A percentile compares a stretch with the other conserved stretches of the same genome.
phyloP scores from a whole-genome alignment of 2,329 filamentous ascomycete genomes.

The Pezicula neosporulosa region DNA sequence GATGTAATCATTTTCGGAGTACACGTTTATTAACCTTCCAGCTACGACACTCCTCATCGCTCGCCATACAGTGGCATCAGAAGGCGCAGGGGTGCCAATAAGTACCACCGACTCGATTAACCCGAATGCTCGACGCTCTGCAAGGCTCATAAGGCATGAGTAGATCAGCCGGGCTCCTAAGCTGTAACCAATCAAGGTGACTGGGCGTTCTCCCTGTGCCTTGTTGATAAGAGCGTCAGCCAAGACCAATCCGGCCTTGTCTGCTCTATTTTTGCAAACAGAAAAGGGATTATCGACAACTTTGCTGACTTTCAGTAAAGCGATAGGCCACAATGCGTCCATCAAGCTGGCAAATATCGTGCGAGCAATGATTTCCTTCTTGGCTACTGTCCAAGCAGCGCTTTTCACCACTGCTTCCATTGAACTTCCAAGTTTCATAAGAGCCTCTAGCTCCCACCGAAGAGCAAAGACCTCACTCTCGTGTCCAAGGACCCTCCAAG shows the following conservation, averaged over 20 bases:
- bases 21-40: conserved; percentile 83
- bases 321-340: conserved; percentile 67
- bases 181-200: conserved; percentile 79
- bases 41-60: conserved; percentile 74
- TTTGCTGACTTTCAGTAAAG: conserved; percentile 61
- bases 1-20: conserved; percentile 82
- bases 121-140: conserved; percentile 76
- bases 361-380: conserved; percentile 59
- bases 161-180: conserved; percentile 80
- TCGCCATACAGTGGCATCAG: conserved; percentile 69
- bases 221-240: conserved; percentile 80
- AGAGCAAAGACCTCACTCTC: conserved; percentile 78
- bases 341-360: conserved; percentile 63
- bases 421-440: conserved; percentile 74
- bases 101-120: conserved; percentile 80
- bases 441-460: conserved; percentile 75
- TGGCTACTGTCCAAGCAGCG: conserved; percentile 75
- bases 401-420: conserved; percentile 76
- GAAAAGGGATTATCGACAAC: conserved; percentile 80
- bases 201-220: conserved; percentile 76
- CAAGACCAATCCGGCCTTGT: conserved; percentile 76
- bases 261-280: conserved; percentile 70
- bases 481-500: conserved; percentile 74
- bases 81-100: conserved; percentile 77
- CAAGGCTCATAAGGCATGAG: conserved; percentile 72